Evolutionary conservation across 495 filamentous ascomycete species (phyloP).

Genomic region (Aspergillus nidulans): DNA sequence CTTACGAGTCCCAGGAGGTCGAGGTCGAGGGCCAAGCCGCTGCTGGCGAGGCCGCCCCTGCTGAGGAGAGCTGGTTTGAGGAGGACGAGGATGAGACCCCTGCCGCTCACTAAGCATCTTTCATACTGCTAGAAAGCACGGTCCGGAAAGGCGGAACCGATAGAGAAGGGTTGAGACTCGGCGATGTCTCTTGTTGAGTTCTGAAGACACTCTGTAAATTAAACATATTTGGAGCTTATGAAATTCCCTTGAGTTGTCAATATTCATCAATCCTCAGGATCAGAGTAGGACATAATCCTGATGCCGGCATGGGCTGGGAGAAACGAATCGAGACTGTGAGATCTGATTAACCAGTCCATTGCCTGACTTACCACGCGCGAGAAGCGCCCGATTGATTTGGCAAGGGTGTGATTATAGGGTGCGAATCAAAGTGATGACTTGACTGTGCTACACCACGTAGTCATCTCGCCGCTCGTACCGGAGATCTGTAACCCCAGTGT

Average conservation of each 20-base stretch:
- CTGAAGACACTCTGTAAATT: constrained; percentile 42
- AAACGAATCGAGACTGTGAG: constrained; percentile 3
- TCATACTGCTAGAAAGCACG: constrained; percentile 24
- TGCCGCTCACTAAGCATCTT: constrained; percentile 43
- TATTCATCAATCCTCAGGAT: background rate
- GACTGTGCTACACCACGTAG: background rate
- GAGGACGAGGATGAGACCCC: constrained; percentile 55
- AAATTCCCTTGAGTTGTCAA: constrained; percentile 20
- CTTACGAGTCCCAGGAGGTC: constrained; percentile 87
- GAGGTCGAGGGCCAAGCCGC: constrained; percentile 84
- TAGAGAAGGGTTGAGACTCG: constrained; percentile 22
- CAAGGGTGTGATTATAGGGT: background rate
- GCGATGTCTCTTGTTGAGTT: constrained; percentile 30
- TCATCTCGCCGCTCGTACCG: constrained; percentile 1
- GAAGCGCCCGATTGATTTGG: background rate
- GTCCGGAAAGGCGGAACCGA: constrained; percentile 29
- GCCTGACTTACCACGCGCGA: background rate
- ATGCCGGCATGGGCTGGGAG: background rate
- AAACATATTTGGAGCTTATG: constrained; percentile 40
- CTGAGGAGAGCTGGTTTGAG: constrained; percentile 70
- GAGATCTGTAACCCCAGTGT: background rate
- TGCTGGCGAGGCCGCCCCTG: constrained; percentile 50
- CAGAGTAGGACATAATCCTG: background rate
- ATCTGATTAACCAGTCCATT: no score
- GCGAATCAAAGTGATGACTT: background rate